Evolutionary conservation across 768 basidiomycete species (phyloP), one percentile per base, ranked within the genome.

Genomic region (Pulveroboletus sp.): DNA sequence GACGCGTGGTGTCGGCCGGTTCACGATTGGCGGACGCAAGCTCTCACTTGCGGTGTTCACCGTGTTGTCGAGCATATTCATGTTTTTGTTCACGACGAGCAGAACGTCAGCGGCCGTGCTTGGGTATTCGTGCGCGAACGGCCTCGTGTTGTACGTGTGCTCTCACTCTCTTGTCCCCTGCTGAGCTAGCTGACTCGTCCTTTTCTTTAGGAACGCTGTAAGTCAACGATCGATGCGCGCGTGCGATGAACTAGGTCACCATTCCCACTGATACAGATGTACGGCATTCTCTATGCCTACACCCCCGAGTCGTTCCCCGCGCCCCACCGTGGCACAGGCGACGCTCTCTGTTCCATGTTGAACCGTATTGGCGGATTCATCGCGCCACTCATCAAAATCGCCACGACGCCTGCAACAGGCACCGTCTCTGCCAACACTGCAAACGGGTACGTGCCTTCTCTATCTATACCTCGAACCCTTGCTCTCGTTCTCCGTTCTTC

Each of bases 281-380:
- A 79, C 51, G 79, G 76, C 9, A 71, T 79, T 9, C 66, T 80
- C 13, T 82, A 75, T 46, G 79, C 79, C 2, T 80, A 80, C 56
- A 81, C 80, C 8, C 80, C 80, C 1, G 80, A 82, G 58, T 76
- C 78, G 17, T 82, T 82, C 67, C 77, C 80, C 0, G 76, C 77
- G 0, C 75, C 77, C 4, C 77, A 79, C 54, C 73, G 80, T 32
- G 80, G 80, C 3, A 79, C 79, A 0, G 79, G 77, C 9, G 75
- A 78, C 48, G 79, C 78, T 4, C 72, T 72, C 55, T 75, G 64
- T 54, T 71, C 71, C 52, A 74, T 71, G 14, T 69, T 79, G 56
- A 80, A 80, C 57, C 69, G 76, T 32, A 69, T 77, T 36, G 71
- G 71, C 31, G 77, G 75, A 10, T 63, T 79, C 46, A 71, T 78